A percentile compares a stretch with the other conserved stretches of the same genome.
These are phyloP conservation scores for Crithidia mellificae DNA, from an alignment of 208 protist genomes.

Conservation along the genomic window DNA sequence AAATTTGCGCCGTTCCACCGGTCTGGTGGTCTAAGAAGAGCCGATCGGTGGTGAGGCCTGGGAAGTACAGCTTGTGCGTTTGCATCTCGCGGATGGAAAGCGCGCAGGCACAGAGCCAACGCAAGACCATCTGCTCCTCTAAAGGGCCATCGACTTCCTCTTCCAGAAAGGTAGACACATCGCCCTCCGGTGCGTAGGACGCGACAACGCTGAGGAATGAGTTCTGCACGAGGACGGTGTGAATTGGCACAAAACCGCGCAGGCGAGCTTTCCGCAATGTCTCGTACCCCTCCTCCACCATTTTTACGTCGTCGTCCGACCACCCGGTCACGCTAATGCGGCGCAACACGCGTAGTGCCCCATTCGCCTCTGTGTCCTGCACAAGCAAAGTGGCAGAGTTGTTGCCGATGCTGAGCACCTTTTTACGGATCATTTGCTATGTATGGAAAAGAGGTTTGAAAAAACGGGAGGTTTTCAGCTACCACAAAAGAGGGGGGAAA, in stretches of 20 bases:
- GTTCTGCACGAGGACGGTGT: conserved; percentile 60
- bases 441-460: background rate
- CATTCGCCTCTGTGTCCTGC: conserved; percentile 63
- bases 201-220: conserved; percentile 74
- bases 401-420: conserved; percentile 69
- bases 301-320: conserved; percentile 34
- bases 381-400: conserved; percentile 81
- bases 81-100: conserved; percentile 55
- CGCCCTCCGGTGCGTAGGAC: conserved; percentile 54
- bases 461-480: background rate
- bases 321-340: conserved; percentile 66
- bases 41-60: conserved; percentile 56
- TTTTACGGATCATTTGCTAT: conserved; percentile 72
- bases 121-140: conserved; percentile 43
- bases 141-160: conserved; percentile 43
- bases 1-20: conserved; percentile 32
- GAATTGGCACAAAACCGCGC: conserved; percentile 52
- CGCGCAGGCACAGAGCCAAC: conserved; percentile 62
- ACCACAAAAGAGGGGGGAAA: background rate
- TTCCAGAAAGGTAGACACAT: conserved; percentile 61
- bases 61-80: conserved; percentile 45
- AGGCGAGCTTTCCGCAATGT: conserved; percentile 32
- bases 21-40: conserved; percentile 47
- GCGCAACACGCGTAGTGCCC: conserved; percentile 62
- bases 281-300: conserved; percentile 48